phyloP scores from a whole-genome alignment of 805 yeast species.

The Myxozyma sirexii region DNA sequence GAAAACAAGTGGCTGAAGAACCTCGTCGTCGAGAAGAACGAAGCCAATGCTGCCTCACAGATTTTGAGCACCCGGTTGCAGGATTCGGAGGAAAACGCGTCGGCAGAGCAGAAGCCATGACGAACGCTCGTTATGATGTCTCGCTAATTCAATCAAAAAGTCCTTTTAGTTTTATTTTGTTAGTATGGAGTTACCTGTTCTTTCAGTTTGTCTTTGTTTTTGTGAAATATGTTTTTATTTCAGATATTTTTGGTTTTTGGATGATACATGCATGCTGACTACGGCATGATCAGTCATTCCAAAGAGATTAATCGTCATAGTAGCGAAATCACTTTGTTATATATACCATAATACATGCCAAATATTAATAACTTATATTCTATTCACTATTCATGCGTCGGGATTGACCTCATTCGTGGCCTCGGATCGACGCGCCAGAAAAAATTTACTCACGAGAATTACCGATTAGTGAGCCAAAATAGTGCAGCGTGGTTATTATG shows the following conservation, averaged over 20 bases:
- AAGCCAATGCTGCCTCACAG: conserved; percentile 37
- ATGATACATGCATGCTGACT: no score
- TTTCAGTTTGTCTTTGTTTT: background rate
- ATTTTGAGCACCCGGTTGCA: conserved; percentile 14
- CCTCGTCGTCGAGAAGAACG: conserved; percentile 74
- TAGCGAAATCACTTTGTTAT: no score
- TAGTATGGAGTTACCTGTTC: background rate
- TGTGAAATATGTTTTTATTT: background rate
- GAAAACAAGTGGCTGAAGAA: conserved; percentile 85
- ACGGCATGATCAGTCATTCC: background rate
- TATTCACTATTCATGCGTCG: no score
- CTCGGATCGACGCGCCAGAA: no score
- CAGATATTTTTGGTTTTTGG: background rate
- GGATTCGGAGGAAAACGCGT: background rate
- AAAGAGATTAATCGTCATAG: background rate
- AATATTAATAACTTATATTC: no score
- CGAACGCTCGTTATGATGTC: background rate
- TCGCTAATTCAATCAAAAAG: background rate
- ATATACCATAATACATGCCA: no score
- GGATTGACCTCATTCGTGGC: no score
- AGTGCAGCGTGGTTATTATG: no score
- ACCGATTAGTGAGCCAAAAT: no score
- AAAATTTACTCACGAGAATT: no score
- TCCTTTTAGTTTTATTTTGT: background rate
- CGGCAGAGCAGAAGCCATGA: background rate